phyloP scores from a whole-genome alignment of 2,329 filamentous ascomycete species.

The Venturia pyrina region DNA sequence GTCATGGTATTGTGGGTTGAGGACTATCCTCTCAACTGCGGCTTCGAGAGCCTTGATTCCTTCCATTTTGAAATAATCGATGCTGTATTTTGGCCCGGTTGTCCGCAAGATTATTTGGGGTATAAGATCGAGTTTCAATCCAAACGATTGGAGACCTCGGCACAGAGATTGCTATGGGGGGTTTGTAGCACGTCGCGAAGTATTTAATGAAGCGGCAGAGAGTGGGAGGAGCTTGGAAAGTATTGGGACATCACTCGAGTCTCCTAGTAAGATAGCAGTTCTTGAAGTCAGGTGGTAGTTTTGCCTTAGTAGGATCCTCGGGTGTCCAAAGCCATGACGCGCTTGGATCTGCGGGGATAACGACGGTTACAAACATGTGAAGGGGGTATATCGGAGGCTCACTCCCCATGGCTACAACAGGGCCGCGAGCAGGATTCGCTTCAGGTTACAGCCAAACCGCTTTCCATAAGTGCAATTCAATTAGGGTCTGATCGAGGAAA shows the following conservation, averaged over 20 bases:
- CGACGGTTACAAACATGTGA: not conserved
- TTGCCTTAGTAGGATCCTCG: not conserved
- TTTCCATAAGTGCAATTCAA: not conserved
- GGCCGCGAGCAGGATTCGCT: not conserved
- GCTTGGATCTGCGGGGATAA: not conserved
- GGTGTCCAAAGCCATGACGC: not conserved
- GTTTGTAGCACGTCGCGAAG: not conserved
- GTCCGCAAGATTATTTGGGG: not conserved
- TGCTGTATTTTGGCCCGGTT: not conserved
- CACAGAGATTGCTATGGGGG: not conserved
- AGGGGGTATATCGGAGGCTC: not conserved
- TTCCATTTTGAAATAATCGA: not conserved
- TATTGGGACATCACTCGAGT: too few species aligned
- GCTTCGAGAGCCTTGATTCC: conserved; percentile 37
- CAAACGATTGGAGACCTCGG: not conserved
- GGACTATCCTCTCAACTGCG: conserved; percentile 62
- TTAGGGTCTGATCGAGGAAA: not conserved
- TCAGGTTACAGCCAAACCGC: not conserved
- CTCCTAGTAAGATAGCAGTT: not conserved
- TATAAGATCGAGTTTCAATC: not conserved
- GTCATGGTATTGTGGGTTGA: conserved; percentile 79
- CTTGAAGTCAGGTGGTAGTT: not conserved
- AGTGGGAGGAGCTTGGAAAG: not conserved
- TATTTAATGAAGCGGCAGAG: not conserved
- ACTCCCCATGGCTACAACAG: not conserved